A percentile compares a stretch with the other conserved stretches of the same genome.
phyloP scores from a whole-genome alignment of 1,139 yeast species.

The Tardiomyces blankii region DNA sequence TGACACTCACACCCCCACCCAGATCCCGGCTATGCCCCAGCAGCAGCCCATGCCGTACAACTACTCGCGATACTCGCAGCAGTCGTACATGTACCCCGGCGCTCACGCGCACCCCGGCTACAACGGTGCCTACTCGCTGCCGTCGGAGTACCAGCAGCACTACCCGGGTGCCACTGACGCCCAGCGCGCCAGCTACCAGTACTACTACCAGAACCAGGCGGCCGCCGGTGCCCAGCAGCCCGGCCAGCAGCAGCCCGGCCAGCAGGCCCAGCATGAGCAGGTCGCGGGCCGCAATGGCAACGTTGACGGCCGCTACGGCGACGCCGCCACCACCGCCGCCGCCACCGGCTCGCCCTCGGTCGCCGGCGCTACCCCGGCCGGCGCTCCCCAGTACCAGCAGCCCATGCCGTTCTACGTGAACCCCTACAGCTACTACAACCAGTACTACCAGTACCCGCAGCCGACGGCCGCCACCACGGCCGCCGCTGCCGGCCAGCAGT shows the following conservation, averaged over 20 bases:
- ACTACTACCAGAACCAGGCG: not conserved
- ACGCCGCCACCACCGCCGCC: not conserved
- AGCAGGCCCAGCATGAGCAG: conserved; percentile 2
- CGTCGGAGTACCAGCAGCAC: not conserved
- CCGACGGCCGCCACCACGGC: not conserved
- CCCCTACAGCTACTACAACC: not conserved
- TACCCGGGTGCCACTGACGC: not conserved
- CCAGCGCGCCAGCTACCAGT: conserved; percentile 1
- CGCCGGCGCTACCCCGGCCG: not conserved
- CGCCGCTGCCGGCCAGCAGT: not conserved
- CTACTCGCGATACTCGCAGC: conserved; percentile 2
- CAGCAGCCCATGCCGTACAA: conserved; percentile 4
- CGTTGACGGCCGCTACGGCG: conserved; percentile 4
- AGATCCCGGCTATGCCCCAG: conserved; percentile 9
- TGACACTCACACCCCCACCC: conserved; percentile 5
- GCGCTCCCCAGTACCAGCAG: conserved; percentile 1
- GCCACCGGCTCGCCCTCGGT: not conserved
- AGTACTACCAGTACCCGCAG: not conserved
- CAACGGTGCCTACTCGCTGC: not conserved
- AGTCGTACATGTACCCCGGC: conserved; percentile 2
- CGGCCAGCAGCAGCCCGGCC: conserved; percentile 5
- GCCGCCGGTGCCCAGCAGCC: not conserved
- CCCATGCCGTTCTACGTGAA: conserved; percentile 17
- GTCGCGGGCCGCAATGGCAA: conserved; percentile 7
- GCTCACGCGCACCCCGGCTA: conserved; percentile 1